Conservation (phyloP, 495 filamentous ascomycete species). For the Aspergillus campestris region DNA sequence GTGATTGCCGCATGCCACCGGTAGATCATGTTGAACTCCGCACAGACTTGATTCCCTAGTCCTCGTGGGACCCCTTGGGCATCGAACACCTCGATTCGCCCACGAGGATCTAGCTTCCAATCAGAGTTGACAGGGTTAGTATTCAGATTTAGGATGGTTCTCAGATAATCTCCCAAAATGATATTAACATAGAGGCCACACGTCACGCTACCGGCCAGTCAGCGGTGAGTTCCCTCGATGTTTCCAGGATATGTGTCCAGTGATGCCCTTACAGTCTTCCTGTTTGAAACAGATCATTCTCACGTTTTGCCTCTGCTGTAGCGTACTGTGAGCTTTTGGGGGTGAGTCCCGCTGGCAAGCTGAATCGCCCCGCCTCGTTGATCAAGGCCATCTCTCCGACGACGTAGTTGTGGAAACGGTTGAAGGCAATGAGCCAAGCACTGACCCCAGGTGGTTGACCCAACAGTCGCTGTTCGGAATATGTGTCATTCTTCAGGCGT, state of each 20-base stretch:
- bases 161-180: slow-evolving; percentile 20
- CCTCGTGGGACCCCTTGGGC: slow-evolving; percentile 16
- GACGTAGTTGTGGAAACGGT: slow-evolving; percentile 37
- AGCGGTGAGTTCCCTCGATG: neutral
- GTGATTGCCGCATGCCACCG: slow-evolving; percentile 40
- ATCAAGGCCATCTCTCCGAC: slow-evolving; percentile 38
- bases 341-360: neutral
- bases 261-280: slow-evolving; percentile 17
- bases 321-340: neutral
- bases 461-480: slow-evolving; percentile 59
- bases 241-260: no score
- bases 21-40: slow-evolving; percentile 46
- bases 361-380: slow-evolving; percentile 43
- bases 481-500: slow-evolving; percentile 64
- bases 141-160: slow-evolving; percentile 15
- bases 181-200: slow-evolving; percentile 26
- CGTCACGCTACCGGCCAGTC: slow-evolving; percentile 11
- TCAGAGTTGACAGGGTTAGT: slow-evolving; percentile 5
- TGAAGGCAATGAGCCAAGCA: slow-evolving; percentile 48
- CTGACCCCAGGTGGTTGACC: slow-evolving; percentile 65
- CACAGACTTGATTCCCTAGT: slow-evolving; percentile 41
- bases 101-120: slow-evolving; percentile 24
- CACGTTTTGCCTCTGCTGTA: slow-evolving; percentile 11
- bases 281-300: slow-evolving; percentile 25
- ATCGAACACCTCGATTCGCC: slow-evolving; percentile 4